Percentiles rank a stretch among this genome's conserved stretches.
Evolutionary conservation across 2,329 filamentous ascomycete genomes (phyloP).

Genomic region (Aureobasidium sp.): DNA sequence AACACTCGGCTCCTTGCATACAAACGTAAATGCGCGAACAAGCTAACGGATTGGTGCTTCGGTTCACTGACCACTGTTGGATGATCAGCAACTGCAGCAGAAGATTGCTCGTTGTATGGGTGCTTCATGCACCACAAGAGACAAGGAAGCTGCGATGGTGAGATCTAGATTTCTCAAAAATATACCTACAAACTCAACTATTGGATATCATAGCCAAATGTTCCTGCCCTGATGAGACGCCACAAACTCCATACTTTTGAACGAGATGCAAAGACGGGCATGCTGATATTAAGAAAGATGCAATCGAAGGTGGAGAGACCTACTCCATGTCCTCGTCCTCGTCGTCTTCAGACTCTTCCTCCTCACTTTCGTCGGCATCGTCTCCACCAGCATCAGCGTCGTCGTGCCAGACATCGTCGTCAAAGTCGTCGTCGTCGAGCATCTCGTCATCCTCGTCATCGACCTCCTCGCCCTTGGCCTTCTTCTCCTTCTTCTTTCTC

Average conservation of each 20-base stretch:
- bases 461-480: conserved; percentile 34
- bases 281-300: background rate
- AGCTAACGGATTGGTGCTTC: no score
- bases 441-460: conserved; percentile 34
- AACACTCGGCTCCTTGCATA: background rate
- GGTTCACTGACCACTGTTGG: background rate
- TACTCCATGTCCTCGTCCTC: conserved; percentile 17
- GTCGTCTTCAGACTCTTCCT: conserved; percentile 19
- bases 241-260: conserved; percentile 8
- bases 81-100: no score
- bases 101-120: no score
- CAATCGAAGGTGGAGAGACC: background rate
- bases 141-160: background rate
- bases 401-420: conserved; percentile 45
- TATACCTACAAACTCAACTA: conserved; percentile 3
- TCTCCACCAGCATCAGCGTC: conserved; percentile 46
- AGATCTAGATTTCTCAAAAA: background rate
- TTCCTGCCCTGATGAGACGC: background rate
- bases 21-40: background rate
- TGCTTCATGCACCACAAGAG: background rate
- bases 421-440: conserved; percentile 38
- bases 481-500: conserved; percentile 64
- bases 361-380: conserved; percentile 33
- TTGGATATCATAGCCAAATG: conserved; percentile 4
- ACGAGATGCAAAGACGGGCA: conserved; percentile 7